Evolutionary conservation across 768 basidiomycete genomes (phyloP).

Genomic region (Amanita exitialis): DNA sequence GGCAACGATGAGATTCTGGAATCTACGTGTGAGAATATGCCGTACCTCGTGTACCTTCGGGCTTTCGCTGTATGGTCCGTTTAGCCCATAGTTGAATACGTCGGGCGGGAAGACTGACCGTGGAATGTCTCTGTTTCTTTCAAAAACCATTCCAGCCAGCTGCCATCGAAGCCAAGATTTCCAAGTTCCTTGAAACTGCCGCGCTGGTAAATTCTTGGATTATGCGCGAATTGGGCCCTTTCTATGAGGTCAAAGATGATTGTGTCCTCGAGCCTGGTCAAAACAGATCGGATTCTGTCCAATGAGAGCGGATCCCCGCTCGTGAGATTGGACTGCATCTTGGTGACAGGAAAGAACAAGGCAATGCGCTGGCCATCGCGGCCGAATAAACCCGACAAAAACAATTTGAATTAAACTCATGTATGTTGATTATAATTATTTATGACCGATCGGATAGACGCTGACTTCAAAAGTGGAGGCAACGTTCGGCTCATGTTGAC

Average conservation of each 20-base stretch:
- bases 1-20: background rate
- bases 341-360: slow-evolving; percentile 3
- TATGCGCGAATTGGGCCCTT: slow-evolving; percentile 93
- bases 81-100: background rate
- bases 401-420: no score
- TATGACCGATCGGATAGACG: no score
- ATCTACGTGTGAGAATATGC: background rate
- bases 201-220: slow-evolving; percentile 77
- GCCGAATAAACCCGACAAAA: slow-evolving; percentile 15
- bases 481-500: no score
- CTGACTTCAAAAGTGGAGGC: no score
- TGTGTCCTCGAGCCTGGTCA: slow-evolving; percentile 91
- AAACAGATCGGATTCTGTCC: slow-evolving; percentile 79
- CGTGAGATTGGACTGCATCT: slow-evolving; percentile 63
- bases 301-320: slow-evolving; percentile 78
- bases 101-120: slow-evolving; percentile 50
- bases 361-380: background rate
- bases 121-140: slow-evolving; percentile 93
- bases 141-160: slow-evolving; percentile 97
- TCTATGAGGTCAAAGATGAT: slow-evolving; percentile 98
- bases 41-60: slow-evolving; percentile 83
- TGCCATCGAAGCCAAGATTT: slow-evolving; percentile 66
- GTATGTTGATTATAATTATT: no score
- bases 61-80: slow-evolving; percentile 63
- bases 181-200: slow-evolving; percentile 74